Evolutionary conservation across 164 flowering plant species (phyloP), one percentile per base, ranked within the genome.

Genomic region (Macadamia tetraphylla): DNA sequence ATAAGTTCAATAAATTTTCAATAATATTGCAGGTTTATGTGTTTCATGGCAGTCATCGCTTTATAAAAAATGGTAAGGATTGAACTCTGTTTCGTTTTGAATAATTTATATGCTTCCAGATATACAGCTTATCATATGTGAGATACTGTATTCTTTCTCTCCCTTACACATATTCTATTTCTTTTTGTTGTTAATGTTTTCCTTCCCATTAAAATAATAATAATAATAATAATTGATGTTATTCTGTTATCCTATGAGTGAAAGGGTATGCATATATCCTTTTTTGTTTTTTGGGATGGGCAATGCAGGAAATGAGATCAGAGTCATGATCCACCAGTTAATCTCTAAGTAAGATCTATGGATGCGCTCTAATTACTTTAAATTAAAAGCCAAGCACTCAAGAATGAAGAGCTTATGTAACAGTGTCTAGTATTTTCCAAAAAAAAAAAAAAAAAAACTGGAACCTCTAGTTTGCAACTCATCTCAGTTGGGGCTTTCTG

Each of bases 1-100:
- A 15, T 32, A 1, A 1, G 43, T 67, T 3, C 23, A 29, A 42
- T 67, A 62, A 29, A 1, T 0, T 18, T 67, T 3, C 23, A 29
- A 42, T 67, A 62, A 29, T 43, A 1, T 72, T 76, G 71, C 88
- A 91, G 98, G 98, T 83, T 80, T 94, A 75, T 91, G 97, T 67
- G 75, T 87, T 59, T 81, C 95, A 40, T 86, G 89, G 90, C 97
- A 91, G 76, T 58, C 96, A 48, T 65, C 75, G 30, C 88, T 94
- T 0, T 94, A 88, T 78, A 69, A 65, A 53, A 87, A 84, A 78
- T 94, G 98, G 98, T 94, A 70, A 82, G 82, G 48, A 60, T 43
- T 55, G 11, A 58, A 7, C 49, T 32, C 40, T 60, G 62, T 42
- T 11, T n/a, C 1, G 3, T n/a, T 58, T 55, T 23, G 44, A 8